Evolutionary conservation across 2,329 filamentous ascomycete species (phyloP), one percentile per base, ranked within the genome.

Genomic region (Pestalotiopsis sp.): DNA sequence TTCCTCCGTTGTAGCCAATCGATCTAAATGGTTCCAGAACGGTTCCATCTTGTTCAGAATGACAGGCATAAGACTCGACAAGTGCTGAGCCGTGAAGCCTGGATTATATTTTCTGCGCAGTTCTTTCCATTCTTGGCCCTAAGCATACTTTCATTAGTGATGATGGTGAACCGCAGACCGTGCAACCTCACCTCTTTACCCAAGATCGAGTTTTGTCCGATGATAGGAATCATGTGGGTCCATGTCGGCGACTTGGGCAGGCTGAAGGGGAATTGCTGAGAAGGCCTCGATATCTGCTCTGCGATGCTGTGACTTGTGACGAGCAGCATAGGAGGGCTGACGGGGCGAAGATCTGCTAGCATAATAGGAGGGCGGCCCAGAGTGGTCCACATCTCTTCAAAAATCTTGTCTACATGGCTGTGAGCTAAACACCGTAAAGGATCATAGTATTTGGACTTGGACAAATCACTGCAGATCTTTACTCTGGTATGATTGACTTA

Each of bases 41-140:
- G 74, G 71, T 17, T 59, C 64, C 1, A 75, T 76, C 69, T 82
- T 82, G 25, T 81, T 79, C 4, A 82, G 59, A 58, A 82, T 80
- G 38, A 72, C 70, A 0, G 79, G 80, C 61, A 83, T 70, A 2
- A 82, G 72, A 11, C 74, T 78, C 68, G 81, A 76, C 25, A 83
- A 74, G 58, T 82, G 79, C 66, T 80, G 77, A 2, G 77, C 77
- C 1, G 80, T 76, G 64, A 82, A 83, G 0, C 80, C 81, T 2
- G 78, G 78, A 68, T 80, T 82, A 69, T 79, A 80, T 31, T 75
- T 72, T 67, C 76, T 80, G n/a, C 81, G 77, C 3, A 76, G 61
- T 1, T 68, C 65, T 68, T 79, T 72, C 71, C 71, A 71, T 13
- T 65, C 63, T 31, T 71, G 70, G 9, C 56, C 62, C 66, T 69